Base-by-base conservation (phyloP, 192 early-diverging fungal species). In the Entomortierella lignicola region DNA sequence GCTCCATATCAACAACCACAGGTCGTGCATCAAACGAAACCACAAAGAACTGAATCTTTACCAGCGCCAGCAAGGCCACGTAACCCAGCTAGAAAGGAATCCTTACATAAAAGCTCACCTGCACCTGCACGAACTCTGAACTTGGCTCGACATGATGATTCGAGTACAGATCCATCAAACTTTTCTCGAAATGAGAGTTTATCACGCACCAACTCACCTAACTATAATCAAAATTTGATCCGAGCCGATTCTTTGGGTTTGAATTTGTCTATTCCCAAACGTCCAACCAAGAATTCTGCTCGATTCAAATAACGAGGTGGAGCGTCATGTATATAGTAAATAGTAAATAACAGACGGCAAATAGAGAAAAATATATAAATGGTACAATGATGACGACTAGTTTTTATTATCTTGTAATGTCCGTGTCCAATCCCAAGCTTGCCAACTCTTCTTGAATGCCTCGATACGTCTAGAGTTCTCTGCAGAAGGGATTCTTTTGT, bases 391-490 rank as follows among this genome's bases (percentile, higher is more conserved):
- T 13, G 13, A 42, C 39, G 20, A 47, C 34, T 37, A 37, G 2
- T 47, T 37, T 53, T 63, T 52, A 43, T 56, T 31, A 5, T 31
- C 23, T 15, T 89, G 86, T 56, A 93, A 75, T 52, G 87, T 83
- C 26, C 74, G 75, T 15, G 96, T 97, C 96, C 96, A 97, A 85
- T 97, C 95, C 83, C 87, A 95, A 37, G 85, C 83, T 37, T 86
- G 80, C 95, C 95, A 97, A 18, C 34, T n/a, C n/a, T n/a, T n/a
- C n/a, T n/a, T n/a, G n/a, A n/a, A n/a, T n/a, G n/a, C n/a, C n/a
- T n/a, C n/a, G n/a, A n/a, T n/a, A n/a, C n/a, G n/a, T 89, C 90
- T 37, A 64, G 81, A 51, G 80, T 60, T 64, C 84, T 84, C 53
- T 85, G 80, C 54, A 69, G 73, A 31, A 81, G 91, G 39, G 93